Evolutionary conservation across 23 red algal species (phyloP), one percentile per base, ranked within the genome.

Genomic region (Gracilariopsis chorda): DNA sequence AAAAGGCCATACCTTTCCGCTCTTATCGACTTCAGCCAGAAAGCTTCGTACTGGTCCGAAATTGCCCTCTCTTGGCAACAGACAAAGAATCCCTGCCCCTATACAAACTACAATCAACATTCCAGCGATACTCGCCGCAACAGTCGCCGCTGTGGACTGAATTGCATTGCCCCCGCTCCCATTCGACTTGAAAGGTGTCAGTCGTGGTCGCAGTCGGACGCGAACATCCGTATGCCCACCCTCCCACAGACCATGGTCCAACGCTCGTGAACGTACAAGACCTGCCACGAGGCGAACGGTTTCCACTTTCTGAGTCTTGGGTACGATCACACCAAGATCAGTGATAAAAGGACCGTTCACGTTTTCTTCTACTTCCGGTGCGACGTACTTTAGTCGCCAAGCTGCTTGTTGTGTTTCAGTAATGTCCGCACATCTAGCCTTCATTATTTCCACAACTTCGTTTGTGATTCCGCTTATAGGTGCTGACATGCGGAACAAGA

Each of bases 231-330:
- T 58, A 7, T 29, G 52, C 25, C 75, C 75, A 27, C 40, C 40
- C 32, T 44, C 75, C 75, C 75, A 80, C 75, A 80, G 36, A 9
- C n/a, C 75, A 48, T 80, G 75, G 43, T 80, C 75, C 17, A 80
- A 19, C 10, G 21, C 32, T 41, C 75, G 44, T 36, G 49, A 57
- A 21, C 75, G 75, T 2, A 80, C 75, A 21, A 80, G 4, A 19
- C 49, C 75, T 29, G 75, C 52, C 49, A 80, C 52, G 0, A 59
- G 30, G 30, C 75, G 75, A 34, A 80, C 75, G 20, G 52, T 80
- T 48, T 55, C 75, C 49, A 80, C 10, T 59, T 29, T 58, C 10
- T 59, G 75, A 20, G 27, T 59, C 14, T 59, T 58, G 28, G 48
- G 1, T 23, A 59, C 75, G n/a, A 59, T 12, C 75, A 48, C 75